A percentile compares a stretch with the other conserved stretches of the same genome.
phyloP scores from a whole-genome alignment of 2,329 filamentous ascomycete species.

The Stagonosporopsis rhizophila region DNA sequence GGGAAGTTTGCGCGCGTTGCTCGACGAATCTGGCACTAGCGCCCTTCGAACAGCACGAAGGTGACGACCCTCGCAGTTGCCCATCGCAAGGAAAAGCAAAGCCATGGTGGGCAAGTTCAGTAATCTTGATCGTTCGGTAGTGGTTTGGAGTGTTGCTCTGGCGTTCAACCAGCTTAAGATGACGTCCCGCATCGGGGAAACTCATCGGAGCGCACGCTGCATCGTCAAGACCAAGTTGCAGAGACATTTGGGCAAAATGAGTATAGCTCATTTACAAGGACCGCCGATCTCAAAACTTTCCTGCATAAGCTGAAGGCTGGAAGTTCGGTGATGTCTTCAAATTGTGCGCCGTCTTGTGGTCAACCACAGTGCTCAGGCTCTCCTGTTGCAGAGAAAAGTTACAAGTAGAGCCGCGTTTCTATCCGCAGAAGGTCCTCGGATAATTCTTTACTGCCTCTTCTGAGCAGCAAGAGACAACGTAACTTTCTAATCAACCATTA shows the following conservation, averaged over 20 bases:
- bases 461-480: too few relatives aligned
- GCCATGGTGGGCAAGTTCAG: conserved; percentile 7
- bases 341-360: neutral
- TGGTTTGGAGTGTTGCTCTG: conserved; percentile 12
- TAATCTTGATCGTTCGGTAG: neutral
- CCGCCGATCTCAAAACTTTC: neutral
- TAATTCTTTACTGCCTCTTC: too few relatives aligned
- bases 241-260: neutral
- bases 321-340: neutral
- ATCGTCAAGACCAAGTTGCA: conserved; percentile 3
- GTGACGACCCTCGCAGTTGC: conserved; percentile 6
- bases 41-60: conserved; percentile 21
- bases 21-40: conserved; percentile 46
- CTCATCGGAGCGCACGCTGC: too few relatives aligned
- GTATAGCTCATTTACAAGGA: neutral
- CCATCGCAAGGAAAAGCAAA: conserved; percentile 2
- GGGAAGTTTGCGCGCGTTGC: conserved; percentile 38
- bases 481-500: too few relatives aligned
- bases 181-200: too few relatives aligned
- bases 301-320: neutral
- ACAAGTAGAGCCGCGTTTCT: too few relatives aligned
- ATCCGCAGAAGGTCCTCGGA: too few relatives aligned
- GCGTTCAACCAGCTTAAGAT: too few relatives aligned
- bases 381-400: too few relatives aligned
- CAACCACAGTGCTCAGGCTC: too few relatives aligned